phyloP scores from a whole-genome alignment of 352 stramenopile genomes.

The Phytopythium sindhum region DNA sequence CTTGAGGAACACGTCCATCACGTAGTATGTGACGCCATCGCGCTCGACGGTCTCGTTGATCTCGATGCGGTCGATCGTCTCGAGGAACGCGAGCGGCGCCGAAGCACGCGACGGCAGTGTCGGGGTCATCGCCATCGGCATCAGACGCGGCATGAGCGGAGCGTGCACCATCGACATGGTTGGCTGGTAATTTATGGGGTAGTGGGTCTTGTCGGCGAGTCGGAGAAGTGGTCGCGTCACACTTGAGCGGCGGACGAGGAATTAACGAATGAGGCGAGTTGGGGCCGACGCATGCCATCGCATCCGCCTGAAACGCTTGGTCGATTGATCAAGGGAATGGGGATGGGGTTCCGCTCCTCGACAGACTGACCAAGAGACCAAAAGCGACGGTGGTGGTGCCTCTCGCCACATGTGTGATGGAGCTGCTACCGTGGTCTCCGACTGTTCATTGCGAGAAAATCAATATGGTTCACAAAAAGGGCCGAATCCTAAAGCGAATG shows the following conservation, averaged over 20 bases:
- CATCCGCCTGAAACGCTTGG: neutral
- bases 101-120: conserved; percentile 20
- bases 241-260: conserved; percentile 16
- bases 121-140: conserved; percentile 21
- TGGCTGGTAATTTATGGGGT: conserved; percentile 2
- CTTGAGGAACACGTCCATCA: conserved; percentile 57
- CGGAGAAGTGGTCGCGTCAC: neutral
- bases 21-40: conserved; percentile 43
- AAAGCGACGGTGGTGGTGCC: neutral
- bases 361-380: too few species aligned
- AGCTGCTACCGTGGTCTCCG: neutral
- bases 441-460: neutral
- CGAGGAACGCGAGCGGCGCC: conserved; percentile 26
- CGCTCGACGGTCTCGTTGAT: conserved; percentile 36
- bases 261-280: conserved; percentile 30
- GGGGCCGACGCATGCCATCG: neutral
- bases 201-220: conserved; percentile 1
- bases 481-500: neutral
- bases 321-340: neutral
- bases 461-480: conserved; percentile 4
- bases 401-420: conserved; percentile 5
- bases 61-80: conserved; percentile 43
- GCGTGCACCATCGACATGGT: conserved; percentile 20
- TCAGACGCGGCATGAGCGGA: conserved; percentile 20
- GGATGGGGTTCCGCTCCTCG: neutral